These are phyloP conservation scores for Pseudogymnoascus sp. DNA, from an alignment of 2,329 filamentous ascomycete species.

Conservation along the genomic window DNA sequence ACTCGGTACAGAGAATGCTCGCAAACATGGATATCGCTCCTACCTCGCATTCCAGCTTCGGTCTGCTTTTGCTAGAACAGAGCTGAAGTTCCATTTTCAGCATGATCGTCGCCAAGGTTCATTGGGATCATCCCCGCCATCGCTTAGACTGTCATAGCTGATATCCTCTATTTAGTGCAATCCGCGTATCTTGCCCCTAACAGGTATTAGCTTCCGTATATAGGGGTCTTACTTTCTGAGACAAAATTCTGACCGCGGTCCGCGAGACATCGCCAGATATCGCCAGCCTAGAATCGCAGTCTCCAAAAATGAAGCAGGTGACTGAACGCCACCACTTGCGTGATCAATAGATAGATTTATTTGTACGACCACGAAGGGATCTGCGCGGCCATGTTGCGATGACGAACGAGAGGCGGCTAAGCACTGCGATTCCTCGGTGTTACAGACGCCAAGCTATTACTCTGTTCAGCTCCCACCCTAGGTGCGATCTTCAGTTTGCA, in stretches of 20 bases:
- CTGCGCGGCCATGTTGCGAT: background rate
- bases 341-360: background rate
- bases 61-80: background rate
- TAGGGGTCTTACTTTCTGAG: background rate
- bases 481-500: background rate
- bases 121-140: background rate
- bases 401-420: background rate
- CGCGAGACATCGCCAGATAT: background rate
- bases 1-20: background rate
- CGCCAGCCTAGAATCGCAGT: background rate
- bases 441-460: background rate
- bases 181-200: background rate
- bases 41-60: background rate
- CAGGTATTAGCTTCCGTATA: background rate
- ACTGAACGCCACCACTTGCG: background rate
- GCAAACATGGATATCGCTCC: background rate
- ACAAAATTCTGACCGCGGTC: background rate
- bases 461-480: background rate
- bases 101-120: background rate
- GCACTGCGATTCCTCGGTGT: background rate
- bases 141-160: background rate
- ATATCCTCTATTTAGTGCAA: background rate
- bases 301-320: background rate
- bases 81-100: background rate
- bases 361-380: background rate